Conservation (phyloP, 1,284 basidiomycete genomes). For the Ceratobasidium sp. region DNA sequence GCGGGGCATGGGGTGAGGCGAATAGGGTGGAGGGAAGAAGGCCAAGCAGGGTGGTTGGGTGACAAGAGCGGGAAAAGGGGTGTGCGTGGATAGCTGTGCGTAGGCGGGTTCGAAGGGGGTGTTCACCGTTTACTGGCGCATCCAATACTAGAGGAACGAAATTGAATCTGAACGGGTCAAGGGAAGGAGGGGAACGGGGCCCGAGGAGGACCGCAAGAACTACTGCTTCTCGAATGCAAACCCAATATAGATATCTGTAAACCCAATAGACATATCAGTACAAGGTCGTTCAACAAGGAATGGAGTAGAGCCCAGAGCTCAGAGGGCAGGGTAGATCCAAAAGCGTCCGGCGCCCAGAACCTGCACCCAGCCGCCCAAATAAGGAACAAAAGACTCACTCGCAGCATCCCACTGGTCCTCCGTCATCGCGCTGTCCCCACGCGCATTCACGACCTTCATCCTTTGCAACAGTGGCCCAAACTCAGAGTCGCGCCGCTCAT, state of each 20-base stretch:
- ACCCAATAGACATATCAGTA: neutral
- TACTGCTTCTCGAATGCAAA: slow-evolving; percentile 81
- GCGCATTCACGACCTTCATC: slow-evolving; percentile 88
- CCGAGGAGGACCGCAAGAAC: neutral
- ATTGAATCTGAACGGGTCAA: no score
- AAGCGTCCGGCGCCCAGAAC: neutral
- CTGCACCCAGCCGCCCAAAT: no score
- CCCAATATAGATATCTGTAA: slow-evolving; percentile 82
- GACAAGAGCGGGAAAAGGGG: neutral
- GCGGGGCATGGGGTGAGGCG: slow-evolving; percentile 1
- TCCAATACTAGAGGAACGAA: no score
- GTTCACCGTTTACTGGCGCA: no score
- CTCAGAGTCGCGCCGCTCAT: slow-evolving; percentile 79
- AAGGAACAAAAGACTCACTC: slow-evolving; percentile 70
- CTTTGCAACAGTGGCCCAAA: slow-evolving; percentile 80
- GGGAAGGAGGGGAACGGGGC: no score
- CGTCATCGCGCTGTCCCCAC: slow-evolving; percentile 90
- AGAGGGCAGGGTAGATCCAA: neutral
- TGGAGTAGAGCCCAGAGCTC: neutral
- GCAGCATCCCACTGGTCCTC: slow-evolving; percentile 96
- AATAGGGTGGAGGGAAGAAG: neutral
- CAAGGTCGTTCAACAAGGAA: no score
- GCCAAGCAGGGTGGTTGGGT: neutral
- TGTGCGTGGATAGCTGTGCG: no score
- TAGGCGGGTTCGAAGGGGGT: no score